A percentile compares a stretch with the other conserved stretches of the same genome.
Evolutionary conservation across 2,329 filamentous ascomycete species (phyloP).

Genomic region (Xylaria sp.): DNA sequence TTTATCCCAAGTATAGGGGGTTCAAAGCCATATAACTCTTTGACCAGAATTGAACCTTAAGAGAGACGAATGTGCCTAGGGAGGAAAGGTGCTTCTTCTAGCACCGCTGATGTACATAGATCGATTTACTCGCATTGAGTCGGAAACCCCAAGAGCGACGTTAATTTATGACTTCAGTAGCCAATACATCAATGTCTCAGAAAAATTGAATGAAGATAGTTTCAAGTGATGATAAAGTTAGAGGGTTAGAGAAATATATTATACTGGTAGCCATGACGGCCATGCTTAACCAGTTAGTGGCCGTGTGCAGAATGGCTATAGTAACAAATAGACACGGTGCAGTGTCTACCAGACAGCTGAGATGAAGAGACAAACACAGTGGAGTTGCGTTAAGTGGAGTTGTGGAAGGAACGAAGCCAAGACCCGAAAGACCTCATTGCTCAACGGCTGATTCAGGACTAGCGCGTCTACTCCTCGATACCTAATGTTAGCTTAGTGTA

Average conservation of each 20-base stretch:
- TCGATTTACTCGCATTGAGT: neutral
- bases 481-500: neutral
- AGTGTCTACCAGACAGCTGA: neutral
- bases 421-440: conserved; percentile 20
- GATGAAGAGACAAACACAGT: conserved; percentile 3
- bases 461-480: conserved; percentile 9
- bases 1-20: neutral
- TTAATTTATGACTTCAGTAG: neutral
- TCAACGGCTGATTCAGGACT: conserved; percentile 18
- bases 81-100: neutral
- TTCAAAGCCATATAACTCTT: neutral
- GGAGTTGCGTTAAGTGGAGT: conserved; percentile 30
- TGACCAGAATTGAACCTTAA: neutral
- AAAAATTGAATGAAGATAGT: neutral
- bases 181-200: neutral
- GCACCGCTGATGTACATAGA: neutral
- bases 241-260: neutral
- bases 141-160: neutral
- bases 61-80: neutral
- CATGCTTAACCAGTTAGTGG: neutral
- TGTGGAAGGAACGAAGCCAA: conserved; percentile 12
- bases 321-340: neutral
- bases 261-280: neutral
- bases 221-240: neutral
- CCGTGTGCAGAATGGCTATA: conserved; percentile 9